Conservation (phyloP, 2,329 filamentous ascomycete genomes). For the Beauveria caledonica region DNA sequence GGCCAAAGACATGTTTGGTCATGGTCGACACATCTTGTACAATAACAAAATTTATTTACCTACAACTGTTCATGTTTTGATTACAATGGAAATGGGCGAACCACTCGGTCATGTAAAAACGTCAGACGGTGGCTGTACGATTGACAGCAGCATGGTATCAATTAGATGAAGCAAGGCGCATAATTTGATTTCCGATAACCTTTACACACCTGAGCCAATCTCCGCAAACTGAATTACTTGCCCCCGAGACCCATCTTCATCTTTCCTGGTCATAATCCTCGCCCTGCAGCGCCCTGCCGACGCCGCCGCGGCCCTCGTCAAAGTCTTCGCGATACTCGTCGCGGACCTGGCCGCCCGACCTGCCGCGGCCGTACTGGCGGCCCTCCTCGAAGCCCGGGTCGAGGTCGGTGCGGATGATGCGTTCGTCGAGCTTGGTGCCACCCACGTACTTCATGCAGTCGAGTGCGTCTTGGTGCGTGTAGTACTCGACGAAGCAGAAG, state of each 20-base stretch:
- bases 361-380: slow-evolving; percentile 89
- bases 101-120: not conserved
- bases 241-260: not conserved
- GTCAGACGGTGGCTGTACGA: slow-evolving; percentile 7
- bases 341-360: slow-evolving; percentile 91
- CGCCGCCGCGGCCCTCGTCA: slow-evolving; percentile 86
- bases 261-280: slow-evolving; percentile 40
- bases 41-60: slow-evolving; percentile 6
- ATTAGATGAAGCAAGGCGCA: slow-evolving; percentile 12
- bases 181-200: not conserved
- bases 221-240: not conserved
- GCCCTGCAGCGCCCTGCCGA: slow-evolving; percentile 64
- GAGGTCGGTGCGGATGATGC: slow-evolving; percentile 89
- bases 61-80: not conserved
- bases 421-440: slow-evolving; percentile 94
- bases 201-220: not conserved
- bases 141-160: slow-evolving; percentile 3
- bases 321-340: slow-evolving; percentile 98
- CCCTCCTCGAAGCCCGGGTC: slow-evolving; percentile 96
- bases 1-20: not conserved
- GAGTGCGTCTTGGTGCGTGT: slow-evolving; percentile 91
- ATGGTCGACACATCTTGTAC: slow-evolving; percentile 7
- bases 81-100: not conserved
- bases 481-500: slow-evolving; percentile 99
- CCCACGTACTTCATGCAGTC: slow-evolving; percentile 99